Evolutionary conservation across 306 rosid genomes (phyloP), one percentile per base, ranked within the genome.

Genomic region (Erythrophleum fordii): DNA sequence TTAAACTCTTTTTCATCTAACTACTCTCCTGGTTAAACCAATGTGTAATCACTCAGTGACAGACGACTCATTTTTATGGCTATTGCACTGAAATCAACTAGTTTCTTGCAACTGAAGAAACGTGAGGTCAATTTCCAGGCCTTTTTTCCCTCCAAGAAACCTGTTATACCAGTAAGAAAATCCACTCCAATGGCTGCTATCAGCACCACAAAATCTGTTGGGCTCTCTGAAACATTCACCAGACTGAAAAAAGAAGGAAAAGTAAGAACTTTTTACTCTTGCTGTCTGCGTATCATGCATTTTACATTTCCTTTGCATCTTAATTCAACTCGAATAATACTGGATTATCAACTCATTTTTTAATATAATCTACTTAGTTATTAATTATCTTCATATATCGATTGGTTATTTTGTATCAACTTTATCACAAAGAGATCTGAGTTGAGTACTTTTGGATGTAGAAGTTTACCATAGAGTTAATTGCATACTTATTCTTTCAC

Each of bases 221-320:
- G 97, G 31, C 89, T 95, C 69, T 85, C 98, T 34, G 87, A 89
- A 81, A 95, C 98, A 8, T 95, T 95, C 87, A 75, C 49, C 59
- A 91, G 83, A 56, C 55, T 95, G 78, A 95, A 77, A 55, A 75
- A 82, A 64, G 82, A 89, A 49, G 94, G 96, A 70, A 91, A 90
- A 87, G 99, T 93, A 55, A 75, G 83, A 26, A 25, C 69, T 42
- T 74, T 13, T n/a, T 66, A 67, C 46, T 69, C 46, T 69, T 68
- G 41, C 59, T 44, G 2, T 72, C 31, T 80, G 66, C 41, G 35
- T 46, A 74, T 61, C 78, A 11, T 2, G 26, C 5, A 9, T 28
- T 29, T 7, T 20, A 25, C 16, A 44, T 77, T 66, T 71, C 11
- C 52, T 45, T 16, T 51, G 22, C 73, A 49, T 81, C 72, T 61